These are phyloP conservation scores for Papiliotrema fonsecae DNA, from an alignment of 1,284 basidiomycete genomes.

Conservation along the genomic window DNA sequence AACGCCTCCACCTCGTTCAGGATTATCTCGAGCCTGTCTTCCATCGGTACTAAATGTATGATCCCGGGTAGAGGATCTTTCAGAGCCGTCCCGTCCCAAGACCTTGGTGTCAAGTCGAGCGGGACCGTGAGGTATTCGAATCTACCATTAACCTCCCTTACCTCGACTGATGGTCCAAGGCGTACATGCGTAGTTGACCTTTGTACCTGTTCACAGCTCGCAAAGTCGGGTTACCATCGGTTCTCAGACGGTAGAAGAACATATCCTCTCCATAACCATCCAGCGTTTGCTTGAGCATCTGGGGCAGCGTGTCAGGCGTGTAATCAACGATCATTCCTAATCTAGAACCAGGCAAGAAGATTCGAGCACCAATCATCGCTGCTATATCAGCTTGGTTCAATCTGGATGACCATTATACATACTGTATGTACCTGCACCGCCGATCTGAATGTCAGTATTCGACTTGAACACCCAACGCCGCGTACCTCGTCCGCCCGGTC, in stretches of 20 bases:
- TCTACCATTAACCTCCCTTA: background rate
- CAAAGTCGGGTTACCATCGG: slow-evolving; percentile 34
- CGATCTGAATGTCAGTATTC: slow-evolving; percentile 26
- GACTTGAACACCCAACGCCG: background rate
- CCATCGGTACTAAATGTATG: slow-evolving; percentile 35
- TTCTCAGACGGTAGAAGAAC: slow-evolving; percentile 30
- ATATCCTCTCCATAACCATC: slow-evolving; percentile 32
- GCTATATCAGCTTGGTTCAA: background rate
- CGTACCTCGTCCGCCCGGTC: slow-evolving; percentile 38
- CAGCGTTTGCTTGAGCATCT: slow-evolving; percentile 21
- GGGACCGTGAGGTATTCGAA: slow-evolving; percentile 36
- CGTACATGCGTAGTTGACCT: slow-evolving; percentile 32
- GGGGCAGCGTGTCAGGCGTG: slow-evolving; percentile 24
- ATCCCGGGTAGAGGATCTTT: slow-evolving; percentile 16
- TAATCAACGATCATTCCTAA: slow-evolving; percentile 42
- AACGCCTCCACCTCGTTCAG: slow-evolving; percentile 21
- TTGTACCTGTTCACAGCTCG: slow-evolving; percentile 38
- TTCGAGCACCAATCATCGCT: slow-evolving; percentile 42
- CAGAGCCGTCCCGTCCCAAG: slow-evolving; percentile 16
- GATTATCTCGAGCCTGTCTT: slow-evolving; percentile 15
- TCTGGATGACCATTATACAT: background rate
- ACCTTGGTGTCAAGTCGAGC: slow-evolving; percentile 20
- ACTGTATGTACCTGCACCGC: slow-evolving; percentile 46
- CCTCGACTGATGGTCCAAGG: background rate
- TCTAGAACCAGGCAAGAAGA: slow-evolving; percentile 31